Percentiles rank a stretch among this genome's conserved stretches.
Evolutionary conservation across 1,284 basidiomycete genomes (phyloP).

Genomic region (Rhodofomes roseus): DNA sequence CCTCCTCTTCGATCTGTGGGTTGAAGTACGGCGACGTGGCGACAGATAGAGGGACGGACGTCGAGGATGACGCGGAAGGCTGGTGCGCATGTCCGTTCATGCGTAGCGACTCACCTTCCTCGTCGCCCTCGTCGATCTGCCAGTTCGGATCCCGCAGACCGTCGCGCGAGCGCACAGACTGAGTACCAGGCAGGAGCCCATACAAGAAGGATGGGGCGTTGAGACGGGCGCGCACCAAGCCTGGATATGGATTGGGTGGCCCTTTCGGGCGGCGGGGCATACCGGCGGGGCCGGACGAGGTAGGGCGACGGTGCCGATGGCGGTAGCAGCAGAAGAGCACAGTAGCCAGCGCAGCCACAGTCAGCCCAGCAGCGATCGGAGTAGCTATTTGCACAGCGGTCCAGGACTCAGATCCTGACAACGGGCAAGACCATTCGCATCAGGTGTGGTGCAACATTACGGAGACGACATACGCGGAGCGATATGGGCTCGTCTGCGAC

Average conservation of each 20-base stretch:
- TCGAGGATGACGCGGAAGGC: neutral
- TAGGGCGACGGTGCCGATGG: conserved; percentile 2
- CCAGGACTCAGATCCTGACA: conserved; percentile 8
- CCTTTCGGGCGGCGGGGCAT: neutral
- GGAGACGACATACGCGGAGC: neutral
- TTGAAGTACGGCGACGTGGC: neutral
- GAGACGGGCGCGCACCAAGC: conserved; percentile 8
- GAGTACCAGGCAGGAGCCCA: conserved; percentile 14
- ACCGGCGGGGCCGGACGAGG: neutral
- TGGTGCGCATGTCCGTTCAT: neutral
- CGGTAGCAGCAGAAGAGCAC: conserved; percentile 16
- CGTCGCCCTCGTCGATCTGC: conserved; percentile 14
- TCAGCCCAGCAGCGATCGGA: conserved; percentile 15
- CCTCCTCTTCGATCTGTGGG: conserved; percentile 4
- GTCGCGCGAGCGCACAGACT: conserved; percentile 5
- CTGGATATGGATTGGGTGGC: neutral
- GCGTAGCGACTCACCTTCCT: neutral
- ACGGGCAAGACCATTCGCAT: neutral
- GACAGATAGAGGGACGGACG: neutral
- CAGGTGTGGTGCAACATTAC: neutral
- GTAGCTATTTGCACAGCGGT: conserved; percentile 16
- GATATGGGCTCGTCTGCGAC: neutral
- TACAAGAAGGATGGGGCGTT: conserved; percentile 13
- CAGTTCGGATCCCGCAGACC: conserved; percentile 7
- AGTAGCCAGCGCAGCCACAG: conserved; percentile 9